Base-by-base conservation (phyloP, 768 basidiomycete species). In the Coprinopsis cinerea region DNA sequence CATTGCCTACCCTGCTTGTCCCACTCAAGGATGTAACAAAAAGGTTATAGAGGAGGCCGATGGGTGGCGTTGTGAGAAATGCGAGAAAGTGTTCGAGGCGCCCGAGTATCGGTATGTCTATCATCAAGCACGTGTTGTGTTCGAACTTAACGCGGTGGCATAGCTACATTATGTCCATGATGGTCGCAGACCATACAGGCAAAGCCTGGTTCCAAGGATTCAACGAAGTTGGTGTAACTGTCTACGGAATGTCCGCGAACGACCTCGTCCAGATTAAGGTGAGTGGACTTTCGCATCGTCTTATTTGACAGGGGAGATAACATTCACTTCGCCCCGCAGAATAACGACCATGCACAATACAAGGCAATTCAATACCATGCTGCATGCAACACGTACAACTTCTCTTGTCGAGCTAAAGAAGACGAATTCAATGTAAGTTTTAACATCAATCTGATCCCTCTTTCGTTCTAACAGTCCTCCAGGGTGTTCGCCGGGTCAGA, bases 121-220 rank as follows among this genome's bases (percentile, higher is more conserved):
- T 23, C 43, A 37, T 28, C 7, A 1, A 6, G 18, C 48, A 36
- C 48, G 13, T 36, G 22, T 47, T 49, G 36, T 6, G 36, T 10
- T n/a, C n/a, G n/a, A n/a, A n/a, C n/a, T n/a, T n/a, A n/a, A n/a
- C n/a, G n/a, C n/a, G n/a, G n/a, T n/a, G n/a, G n/a, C n/a, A 27
- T 42, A 88, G 87, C 47, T 91, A 88, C 57, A 83, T 95, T 60
- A 75, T 98, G 55, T 78, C 82, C 32, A 74, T 96, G 71, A 89
- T 88, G 41, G 84, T 92, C 2, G 79, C 90, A n/a, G 96, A 99
- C 64, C 79, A 83, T 69, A 88, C 91, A 15, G 84, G 82, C 18
- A 90, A 94, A 64, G 77, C 82, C 15, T 98, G 95, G 95, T 70
- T 97, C 39, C 89, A 90, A 54, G 92, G 88, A 2, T 99, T 99